Conservation (phyloP, 108 stramenopile genomes). For the Bacterosira constricta region DNA sequence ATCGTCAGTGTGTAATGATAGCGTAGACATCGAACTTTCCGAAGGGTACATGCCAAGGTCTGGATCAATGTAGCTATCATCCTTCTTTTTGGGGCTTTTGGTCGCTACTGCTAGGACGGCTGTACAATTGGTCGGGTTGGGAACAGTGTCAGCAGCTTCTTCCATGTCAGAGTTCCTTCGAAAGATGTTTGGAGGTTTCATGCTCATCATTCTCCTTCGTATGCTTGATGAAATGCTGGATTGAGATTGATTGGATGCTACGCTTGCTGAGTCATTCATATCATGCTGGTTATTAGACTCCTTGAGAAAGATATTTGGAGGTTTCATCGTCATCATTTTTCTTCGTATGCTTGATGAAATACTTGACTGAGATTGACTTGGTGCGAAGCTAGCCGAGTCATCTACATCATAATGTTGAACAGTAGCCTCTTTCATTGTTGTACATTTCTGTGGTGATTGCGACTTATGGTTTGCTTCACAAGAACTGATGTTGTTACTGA, state of each 20-base stretch:
- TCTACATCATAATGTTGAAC: no score
- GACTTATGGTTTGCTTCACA: no score
- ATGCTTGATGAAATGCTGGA: not conserved
- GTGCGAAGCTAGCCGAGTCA: not conserved
- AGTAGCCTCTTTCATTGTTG: no score
- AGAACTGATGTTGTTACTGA: no score
- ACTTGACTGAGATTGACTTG: not conserved
- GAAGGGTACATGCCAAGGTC: constrained; percentile 40
- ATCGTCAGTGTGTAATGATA: constrained; percentile 36
- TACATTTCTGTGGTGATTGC: no score
- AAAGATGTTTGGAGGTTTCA: no score
- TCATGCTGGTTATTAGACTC: no score
- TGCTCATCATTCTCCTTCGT: not conserved
- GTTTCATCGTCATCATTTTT: not conserved
- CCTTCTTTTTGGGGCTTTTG: constrained; percentile 32
- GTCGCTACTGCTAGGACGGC: no score
- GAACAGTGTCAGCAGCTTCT: not conserved
- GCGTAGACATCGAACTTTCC: constrained; percentile 36
- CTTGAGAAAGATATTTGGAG: no score
- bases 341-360: not conserved
- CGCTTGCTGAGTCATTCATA: not conserved
- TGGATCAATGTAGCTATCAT: constrained; percentile 8
- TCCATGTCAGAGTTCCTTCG: not conserved
- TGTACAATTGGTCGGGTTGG: no score
- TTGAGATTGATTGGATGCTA: not conserved